Conservation (phyloP, 148 eudicot species). For the Salicornia ramosissima region DNA sequence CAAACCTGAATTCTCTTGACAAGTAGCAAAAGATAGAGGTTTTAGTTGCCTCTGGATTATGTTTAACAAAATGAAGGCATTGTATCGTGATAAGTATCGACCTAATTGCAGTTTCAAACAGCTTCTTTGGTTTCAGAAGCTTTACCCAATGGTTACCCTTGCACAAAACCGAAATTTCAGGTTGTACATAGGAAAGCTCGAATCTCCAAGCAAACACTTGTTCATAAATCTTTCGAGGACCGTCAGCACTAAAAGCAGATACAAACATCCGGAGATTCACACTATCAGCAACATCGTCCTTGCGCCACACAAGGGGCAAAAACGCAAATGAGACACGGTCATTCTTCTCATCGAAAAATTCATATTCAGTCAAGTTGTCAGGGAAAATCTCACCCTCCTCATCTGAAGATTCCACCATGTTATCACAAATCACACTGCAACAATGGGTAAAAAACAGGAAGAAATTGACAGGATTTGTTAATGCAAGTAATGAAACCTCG, state of each 20-base stretch:
- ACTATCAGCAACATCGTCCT: slow-evolving; percentile 21
- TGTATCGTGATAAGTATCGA: slow-evolving; percentile 48
- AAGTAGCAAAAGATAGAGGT: slow-evolving; percentile 45
- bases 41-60: slow-evolving; percentile 36
- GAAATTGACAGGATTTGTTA: no score
- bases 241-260: slow-evolving; percentile 40
- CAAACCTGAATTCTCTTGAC: slow-evolving; percentile 48
- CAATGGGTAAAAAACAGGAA: no score
- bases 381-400: slow-evolving; percentile 77
- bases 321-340: slow-evolving; percentile 47
- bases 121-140: slow-evolving; percentile 51
- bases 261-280: slow-evolving; percentile 32
- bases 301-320: slow-evolving; percentile 45
- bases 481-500: no score
- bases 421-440: no score
- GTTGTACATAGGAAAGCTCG: slow-evolving; percentile 49
- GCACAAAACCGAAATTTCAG: slow-evolving; percentile 54
- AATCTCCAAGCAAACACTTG: slow-evolving; percentile 64
- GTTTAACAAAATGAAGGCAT: slow-evolving; percentile 61
- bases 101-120: slow-evolving; percentile 36
- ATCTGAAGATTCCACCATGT: slow-evolving; percentile 50
- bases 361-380: slow-evolving; percentile 42
- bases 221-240: slow-evolving; percentile 45
- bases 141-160: slow-evolving; percentile 58
- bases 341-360: slow-evolving; percentile 35